A percentile compares a stretch with the other conserved stretches of the same genome.
Conservation (phyloP, 495 filamentous ascomycete species). For the Penicillium canariense region DNA sequence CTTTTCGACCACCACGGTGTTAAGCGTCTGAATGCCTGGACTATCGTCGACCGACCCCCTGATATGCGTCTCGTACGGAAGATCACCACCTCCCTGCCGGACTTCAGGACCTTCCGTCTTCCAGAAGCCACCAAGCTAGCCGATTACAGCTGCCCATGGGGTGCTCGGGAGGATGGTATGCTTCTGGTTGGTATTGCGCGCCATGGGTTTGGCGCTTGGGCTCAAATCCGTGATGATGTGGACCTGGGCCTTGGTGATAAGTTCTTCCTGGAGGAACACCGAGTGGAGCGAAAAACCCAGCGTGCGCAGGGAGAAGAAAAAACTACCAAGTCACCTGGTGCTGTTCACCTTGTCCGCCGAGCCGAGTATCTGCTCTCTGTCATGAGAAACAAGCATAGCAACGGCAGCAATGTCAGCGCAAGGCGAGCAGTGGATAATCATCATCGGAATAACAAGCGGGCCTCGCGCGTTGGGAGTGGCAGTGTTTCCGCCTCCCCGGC, state of each 20-base stretch:
- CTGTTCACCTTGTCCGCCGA: conserved; percentile 91
- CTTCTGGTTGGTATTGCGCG: conserved; percentile 87
- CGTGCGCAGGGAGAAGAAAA: conserved; percentile 72
- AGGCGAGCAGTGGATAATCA: conserved; percentile 84
- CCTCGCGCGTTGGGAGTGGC: conserved; percentile 38
- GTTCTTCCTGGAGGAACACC: conserved; percentile 95
- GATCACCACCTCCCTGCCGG: conserved; percentile 58
- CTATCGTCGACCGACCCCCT: conserved; percentile 80
- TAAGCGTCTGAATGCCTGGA: conserved; percentile 92
- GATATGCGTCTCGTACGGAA: conserved; percentile 83
- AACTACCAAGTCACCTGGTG: conserved; percentile 85
- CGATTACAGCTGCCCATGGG: conserved; percentile 85
- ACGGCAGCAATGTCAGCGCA: conserved; percentile 61
- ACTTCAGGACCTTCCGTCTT: conserved; percentile 76
- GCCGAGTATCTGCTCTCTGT: conserved; percentile 93
- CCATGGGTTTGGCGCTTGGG: conserved; percentile 94
- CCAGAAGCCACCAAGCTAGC: conserved; percentile 88
- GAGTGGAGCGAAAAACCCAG: conserved; percentile 95
- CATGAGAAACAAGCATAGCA: conserved; percentile 72
- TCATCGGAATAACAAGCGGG: conserved; percentile 80
- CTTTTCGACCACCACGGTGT: conserved; percentile 90
- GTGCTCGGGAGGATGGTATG: conserved; percentile 93
- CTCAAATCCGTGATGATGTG: conserved; percentile 83
- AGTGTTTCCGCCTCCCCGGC: conserved; percentile 56
- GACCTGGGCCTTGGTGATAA: conserved; percentile 87